Evolutionary conservation across 208 protist genomes (phyloP), one percentile per base, ranked within the genome.

Genomic region (Leishmania lainsoni): DNA sequence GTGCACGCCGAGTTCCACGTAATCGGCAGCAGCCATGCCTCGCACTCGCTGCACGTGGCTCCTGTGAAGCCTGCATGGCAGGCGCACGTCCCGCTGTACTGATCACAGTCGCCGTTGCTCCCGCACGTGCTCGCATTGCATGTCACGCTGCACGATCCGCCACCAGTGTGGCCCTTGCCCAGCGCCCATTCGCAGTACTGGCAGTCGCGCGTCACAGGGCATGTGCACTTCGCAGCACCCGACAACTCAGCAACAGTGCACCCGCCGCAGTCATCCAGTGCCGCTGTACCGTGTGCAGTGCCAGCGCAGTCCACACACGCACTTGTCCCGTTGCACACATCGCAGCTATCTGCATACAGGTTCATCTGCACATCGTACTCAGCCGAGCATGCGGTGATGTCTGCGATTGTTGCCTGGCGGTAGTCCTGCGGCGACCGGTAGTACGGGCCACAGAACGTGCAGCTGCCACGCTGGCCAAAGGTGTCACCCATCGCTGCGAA

Each of bases 361-460:
- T 92, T 90, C 80, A 92, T 89, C 78, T 92, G 89, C 1, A 39
- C 5, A 14, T 61, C 76, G 51, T 76, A 65, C 49, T 82, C 63
- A 8, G 69, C 52, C n/a, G 42, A 66, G 45, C 89, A 92, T 8
- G 52, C 56, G 8, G 75, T 29, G n/a, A 84, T 39, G 39, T 86
- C 83, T 5, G 20, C 10, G 2, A 10, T 32, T 4, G 26, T 81
- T 39, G 88, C 78, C 48, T 70, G 63, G 35, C 73, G 52, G 74
- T 80, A 81, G n/a, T 75, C 58, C 20, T 72, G 51, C 2, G 16
- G 12, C 14, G 69, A 73, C 26, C 56, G 51, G 85, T 92, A 92
- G 78, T 92, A 92, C 16, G 83, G 74, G 3, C 81, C 86, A 69
- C 89, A 92, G 71, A 87, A 88, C 39, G 73, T 83, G 85, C 87